Evolutionary conservation across 225 moss, liverwort and hornwort genomes (phyloP), one percentile per base, ranked within the genome.

Genomic region (Pleurozium schreberi): DNA sequence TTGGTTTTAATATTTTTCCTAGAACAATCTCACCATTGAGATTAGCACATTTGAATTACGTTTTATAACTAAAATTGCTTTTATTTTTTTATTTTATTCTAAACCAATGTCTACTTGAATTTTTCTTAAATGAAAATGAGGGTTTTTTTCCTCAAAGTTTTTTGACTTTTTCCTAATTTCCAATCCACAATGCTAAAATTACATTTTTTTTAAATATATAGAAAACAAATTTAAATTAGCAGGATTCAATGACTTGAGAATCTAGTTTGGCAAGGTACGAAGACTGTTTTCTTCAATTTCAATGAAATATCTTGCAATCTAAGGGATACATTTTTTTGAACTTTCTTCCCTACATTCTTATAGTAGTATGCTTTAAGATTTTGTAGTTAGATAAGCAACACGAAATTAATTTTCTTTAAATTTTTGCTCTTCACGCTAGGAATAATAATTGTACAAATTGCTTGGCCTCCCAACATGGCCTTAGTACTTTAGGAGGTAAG

Each of bases 381-480:
- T 25, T 53, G 23, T 55, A 1, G 9, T 53, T 77, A 36, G 23
- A 38, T 36, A 38, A 25, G 6, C 14, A 77, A 53, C 6, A 25
- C n/a, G n/a, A 53, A 53, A 53, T 13, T 76, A 5, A 22, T 34
- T 50, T 49, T 75, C n/a, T n/a, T 75, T 4, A 33, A 75, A 33
- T 19, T 19, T 49, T 33, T 11, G 2, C 5, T 52, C 9, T 34
- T 53, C 14, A 1, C 36, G 53, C 3, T 36, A 53, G 3, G 3
- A 76, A 22, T 36, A 36, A 13, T 0, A 53, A 14, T 76, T 76
- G 36, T 9, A 22, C 3, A 1, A 2, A 14, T 36, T 36, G 13
- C 20, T 36, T 21, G 22, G 1, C 14, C 21, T 2, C 0, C 4
- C 2, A 3, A 8, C 52, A 36, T n/a, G 36, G 53, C 22, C 11